Conservation (phyloP, 768 basidiomycete genomes). For the Suillus bovinus region DNA sequence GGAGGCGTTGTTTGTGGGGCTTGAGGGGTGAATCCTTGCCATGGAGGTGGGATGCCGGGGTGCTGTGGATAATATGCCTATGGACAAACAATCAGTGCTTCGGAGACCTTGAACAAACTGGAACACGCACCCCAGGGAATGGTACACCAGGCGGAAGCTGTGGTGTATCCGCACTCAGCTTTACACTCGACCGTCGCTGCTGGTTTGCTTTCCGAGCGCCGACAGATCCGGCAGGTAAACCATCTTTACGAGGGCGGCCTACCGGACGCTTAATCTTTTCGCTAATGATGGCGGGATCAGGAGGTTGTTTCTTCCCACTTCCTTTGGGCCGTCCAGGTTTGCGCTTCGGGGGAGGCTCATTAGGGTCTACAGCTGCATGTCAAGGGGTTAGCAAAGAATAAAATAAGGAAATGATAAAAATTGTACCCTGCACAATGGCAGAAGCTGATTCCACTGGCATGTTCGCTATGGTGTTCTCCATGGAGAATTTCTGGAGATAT, state of each 20-base stretch:
- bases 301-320: slow-evolving; percentile 66
- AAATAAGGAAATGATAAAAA: background rate
- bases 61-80: slow-evolving; percentile 35
- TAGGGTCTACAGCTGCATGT: slow-evolving; percentile 27
- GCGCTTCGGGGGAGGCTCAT: slow-evolving; percentile 50
- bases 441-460: slow-evolving; percentile 28
- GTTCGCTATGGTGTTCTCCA: slow-evolving; percentile 28
- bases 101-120: background rate
- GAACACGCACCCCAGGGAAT: slow-evolving; percentile 30
- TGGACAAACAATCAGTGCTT: slow-evolving; percentile 9
- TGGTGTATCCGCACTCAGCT: slow-evolving; percentile 19
- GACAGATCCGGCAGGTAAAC: slow-evolving; percentile 75
- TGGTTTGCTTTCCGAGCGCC: slow-evolving; percentile 44
- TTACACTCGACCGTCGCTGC: slow-evolving; percentile 40
- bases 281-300: slow-evolving; percentile 38
- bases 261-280: slow-evolving; percentile 76
- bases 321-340: slow-evolving; percentile 79
- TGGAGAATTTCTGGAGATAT: slow-evolving; percentile 25
- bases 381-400: slow-evolving; percentile 12
- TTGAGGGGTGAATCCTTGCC: slow-evolving; percentile 31
- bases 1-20: slow-evolving; percentile 28
- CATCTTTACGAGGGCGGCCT: slow-evolving; percentile 80
- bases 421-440: slow-evolving; percentile 29
- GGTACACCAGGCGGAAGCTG: slow-evolving; percentile 30
- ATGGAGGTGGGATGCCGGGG: slow-evolving; percentile 31